These are phyloP conservation scores for Colletotrichum horii DNA, from an alignment of 2,329 filamentous ascomycete genomes.

Conservation along the genomic window DNA sequence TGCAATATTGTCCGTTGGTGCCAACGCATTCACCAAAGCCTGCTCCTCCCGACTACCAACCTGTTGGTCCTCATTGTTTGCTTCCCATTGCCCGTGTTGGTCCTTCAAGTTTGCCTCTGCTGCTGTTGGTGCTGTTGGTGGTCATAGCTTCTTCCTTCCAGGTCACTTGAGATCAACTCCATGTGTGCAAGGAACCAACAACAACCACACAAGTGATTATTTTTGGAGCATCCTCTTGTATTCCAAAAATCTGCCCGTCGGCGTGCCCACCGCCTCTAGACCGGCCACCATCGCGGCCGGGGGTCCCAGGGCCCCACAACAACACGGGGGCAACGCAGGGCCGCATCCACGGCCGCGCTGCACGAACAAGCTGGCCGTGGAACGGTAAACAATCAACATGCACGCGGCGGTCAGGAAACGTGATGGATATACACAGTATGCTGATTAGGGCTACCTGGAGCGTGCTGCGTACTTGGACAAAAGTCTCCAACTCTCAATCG, in stretches of 20 bases:
- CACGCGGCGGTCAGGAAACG: background rate
- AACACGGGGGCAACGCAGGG: background rate
- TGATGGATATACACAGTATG: constrained; percentile 13
- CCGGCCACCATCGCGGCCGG: background rate
- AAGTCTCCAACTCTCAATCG: background rate
- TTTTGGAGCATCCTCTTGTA: background rate
- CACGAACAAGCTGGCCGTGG: constrained; percentile 1
- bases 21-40: background rate
- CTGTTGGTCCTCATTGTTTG: background rate
- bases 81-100: background rate
- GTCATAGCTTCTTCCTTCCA: background rate
- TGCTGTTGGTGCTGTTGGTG: background rate
- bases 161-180: background rate
- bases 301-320: background rate
- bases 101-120: background rate
- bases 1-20: background rate
- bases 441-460: constrained; percentile 17
- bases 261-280: background rate
- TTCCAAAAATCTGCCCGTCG: background rate
- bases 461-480: constrained; percentile 5
- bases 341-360: constrained; percentile 17
- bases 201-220: background rate
- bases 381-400: constrained; percentile 12
- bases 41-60: background rate
- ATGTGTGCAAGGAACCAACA: background rate